Evolutionary conservation across 2,329 filamentous ascomycete species (phyloP).

Genomic region (Seiridium unicorne): DNA sequence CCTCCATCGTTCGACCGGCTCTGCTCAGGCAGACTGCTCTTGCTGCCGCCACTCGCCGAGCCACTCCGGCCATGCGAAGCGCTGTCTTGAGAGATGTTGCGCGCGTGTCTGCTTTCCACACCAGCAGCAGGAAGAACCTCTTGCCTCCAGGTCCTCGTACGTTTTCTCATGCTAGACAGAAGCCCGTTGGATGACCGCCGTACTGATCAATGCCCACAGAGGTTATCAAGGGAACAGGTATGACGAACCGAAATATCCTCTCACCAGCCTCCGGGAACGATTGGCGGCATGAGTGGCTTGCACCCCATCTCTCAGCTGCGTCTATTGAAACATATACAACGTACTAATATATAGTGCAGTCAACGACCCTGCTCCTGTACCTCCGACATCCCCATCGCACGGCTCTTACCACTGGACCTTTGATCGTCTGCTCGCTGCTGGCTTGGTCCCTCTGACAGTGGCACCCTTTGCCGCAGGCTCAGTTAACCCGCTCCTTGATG

Average conservation of each 20-base stretch:
- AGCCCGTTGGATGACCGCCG: not conserved
- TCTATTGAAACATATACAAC: too few species aligned
- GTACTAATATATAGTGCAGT: conserved; percentile 43
- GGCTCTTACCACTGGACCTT: conserved; percentile 99
- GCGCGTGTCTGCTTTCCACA: conserved; percentile 81
- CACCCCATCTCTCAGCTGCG: not conserved
- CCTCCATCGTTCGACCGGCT: conserved; percentile 53
- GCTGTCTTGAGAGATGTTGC: conserved; percentile 34
- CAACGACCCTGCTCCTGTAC: conserved; percentile 82
- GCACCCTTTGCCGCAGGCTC: conserved; percentile 90
- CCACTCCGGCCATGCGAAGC: conserved; percentile 28
- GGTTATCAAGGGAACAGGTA: conserved; percentile 74
- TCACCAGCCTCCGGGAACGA: too few species aligned
- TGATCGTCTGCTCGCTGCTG: conserved; percentile 79
- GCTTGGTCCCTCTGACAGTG: conserved; percentile 81
- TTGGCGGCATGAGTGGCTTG: too few species aligned
- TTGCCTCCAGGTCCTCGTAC: conserved; percentile 84
- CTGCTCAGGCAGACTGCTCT: conserved; percentile 53
- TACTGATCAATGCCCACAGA: conserved; percentile 56
- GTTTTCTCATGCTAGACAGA: conserved; percentile 30
- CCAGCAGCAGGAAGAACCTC: conserved; percentile 70
- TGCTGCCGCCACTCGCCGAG: conserved; percentile 37
- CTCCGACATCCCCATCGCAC: conserved; percentile 70
- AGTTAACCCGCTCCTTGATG: conserved; percentile 85
- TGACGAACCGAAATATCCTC: conserved; percentile 17